Evolutionary conservation across 2,329 filamentous ascomycete genomes (phyloP), one percentile per base, ranked within the genome.

Genomic region (Thelonectria rubi): DNA sequence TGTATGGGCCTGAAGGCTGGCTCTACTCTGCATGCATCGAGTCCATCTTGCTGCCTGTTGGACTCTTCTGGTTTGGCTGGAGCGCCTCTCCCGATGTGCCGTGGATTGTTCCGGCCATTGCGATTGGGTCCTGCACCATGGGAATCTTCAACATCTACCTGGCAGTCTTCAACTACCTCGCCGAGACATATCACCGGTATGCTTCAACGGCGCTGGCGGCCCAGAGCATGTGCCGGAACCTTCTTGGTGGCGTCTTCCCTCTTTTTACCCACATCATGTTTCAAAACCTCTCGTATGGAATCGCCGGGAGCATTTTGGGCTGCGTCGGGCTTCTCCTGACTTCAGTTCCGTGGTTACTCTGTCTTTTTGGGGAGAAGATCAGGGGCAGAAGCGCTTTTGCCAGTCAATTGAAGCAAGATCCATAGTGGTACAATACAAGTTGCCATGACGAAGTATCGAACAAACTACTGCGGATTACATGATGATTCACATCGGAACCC

Each of bases 21-120:
- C 76, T 92, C 0, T 88, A 88, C 67, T 88, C 89, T 61, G 80
- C 85, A 3, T 90, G 88, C 70, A 74, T 89, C 4, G 83, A 89
- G 65, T 87, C 85, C 9, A 80, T 84, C 0, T 79, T 90, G 1
- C 79, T 91, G 52, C 89, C 89, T 0, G 82, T 86, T 4, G 88
- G 89, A 0, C 75, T 91, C 0, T 89, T 91, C 76, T 90, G 88
- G 88, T 91, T 91, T 66, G 88, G 87, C 10, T 90, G 88, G 85
- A 87, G 86, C 0, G 83, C 83, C 0, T 82, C 52, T 0, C 75
- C 65, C 59, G 75, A 73, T 0, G 77, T 87, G 0, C 84, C 82
- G 47, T 92, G 89, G 88, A 86, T 91, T 32, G 84, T 86, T 0
- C 89, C 89, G 0, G 77, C 84, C 0, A 75, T 91, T 5, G 88